These are phyloP conservation scores for Carpinus fangiana DNA, from an alignment of 306 rosid genomes.

Conservation along the genomic window DNA sequence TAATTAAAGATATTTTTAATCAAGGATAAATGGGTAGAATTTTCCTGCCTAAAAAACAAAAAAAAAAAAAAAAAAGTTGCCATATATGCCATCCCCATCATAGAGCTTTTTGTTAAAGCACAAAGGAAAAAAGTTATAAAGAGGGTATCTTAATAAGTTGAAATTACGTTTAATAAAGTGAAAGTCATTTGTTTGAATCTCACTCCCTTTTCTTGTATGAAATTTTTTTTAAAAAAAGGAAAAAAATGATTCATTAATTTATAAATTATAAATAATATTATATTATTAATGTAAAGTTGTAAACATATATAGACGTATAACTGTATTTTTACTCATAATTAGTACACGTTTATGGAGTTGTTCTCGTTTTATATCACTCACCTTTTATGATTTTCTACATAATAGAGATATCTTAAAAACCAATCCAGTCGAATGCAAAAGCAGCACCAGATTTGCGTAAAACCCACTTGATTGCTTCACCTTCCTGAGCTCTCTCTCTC, in stretches of 20 bases:
- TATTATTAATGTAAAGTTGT: conserved; percentile 14
- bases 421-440: conserved; percentile 79
- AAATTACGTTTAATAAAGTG: too few relatives aligned
- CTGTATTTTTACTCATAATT: conserved; percentile 25
- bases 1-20: background rate
- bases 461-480: conserved; percentile 91
- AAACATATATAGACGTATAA: conserved; percentile 5
- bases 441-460: conserved; percentile 80
- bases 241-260: too few relatives aligned
- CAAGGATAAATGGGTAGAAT: background rate
- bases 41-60: background rate
- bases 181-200: too few relatives aligned
- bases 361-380: conserved; percentile 20
- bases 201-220: too few relatives aligned
- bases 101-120: too few relatives aligned
- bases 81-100: background rate
- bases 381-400: conserved; percentile 22
- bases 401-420: conserved; percentile 71
- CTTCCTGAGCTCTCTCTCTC: conserved; percentile 46
- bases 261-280: too few relatives aligned
- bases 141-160: too few relatives aligned
- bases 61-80: background rate
- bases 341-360: conserved; percentile 33
- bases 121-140: too few relatives aligned
- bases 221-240: too few relatives aligned